Base-by-base conservation (phyloP, 495 filamentous ascomycete genomes). In the Penicillium goetzii region DNA sequence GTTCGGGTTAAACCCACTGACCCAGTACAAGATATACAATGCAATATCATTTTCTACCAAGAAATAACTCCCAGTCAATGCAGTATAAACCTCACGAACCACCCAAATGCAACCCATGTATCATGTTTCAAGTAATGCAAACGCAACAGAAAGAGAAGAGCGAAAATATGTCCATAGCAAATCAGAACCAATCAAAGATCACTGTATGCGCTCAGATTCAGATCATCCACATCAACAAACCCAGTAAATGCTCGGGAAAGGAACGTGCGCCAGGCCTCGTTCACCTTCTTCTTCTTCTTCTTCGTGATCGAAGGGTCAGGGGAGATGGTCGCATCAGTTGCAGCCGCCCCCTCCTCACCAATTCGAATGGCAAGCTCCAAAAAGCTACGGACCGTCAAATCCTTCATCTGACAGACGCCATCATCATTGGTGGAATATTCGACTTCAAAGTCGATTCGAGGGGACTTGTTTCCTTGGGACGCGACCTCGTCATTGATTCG, bases 401-500 rank as follows among this genome's bases (percentile, higher is more conserved):
- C 95, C 49, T 85, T 78, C 74, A 98, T 77, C 60, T 82, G 83
- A 70, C 90, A 97, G 1, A 89, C 72, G 12, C 33, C 58, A 40
- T 87, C 81, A 71, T 97, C 96, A 30, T 85, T 79, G 51, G 81
- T 86, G 0, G 92, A 97, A 68, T 99, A 98, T 76, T 97, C 94
- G 47, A 97, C 79, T 68, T 97, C 83, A 72, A 83, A 99, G 30
- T 81, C 65, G 71, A 97, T 91, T 36, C 82, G 76, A 62, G 83
- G 81, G n/a, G 87, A 83, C 33, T 86, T 63, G n/a, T 21, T 50
- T 64, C 56, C 23, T 38, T 51, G 11, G 4, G 67, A 52, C 2
- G 60, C 61, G 61, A 84, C 79, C 67, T 88, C 82, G 49, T 88
- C 89, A 72, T 98, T 96, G 79, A 96, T 88, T 61, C 83, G 76